phyloP scores from a whole-genome alignment of 441 rosid species.

The Euphorbia schlechtendalii region DNA sequence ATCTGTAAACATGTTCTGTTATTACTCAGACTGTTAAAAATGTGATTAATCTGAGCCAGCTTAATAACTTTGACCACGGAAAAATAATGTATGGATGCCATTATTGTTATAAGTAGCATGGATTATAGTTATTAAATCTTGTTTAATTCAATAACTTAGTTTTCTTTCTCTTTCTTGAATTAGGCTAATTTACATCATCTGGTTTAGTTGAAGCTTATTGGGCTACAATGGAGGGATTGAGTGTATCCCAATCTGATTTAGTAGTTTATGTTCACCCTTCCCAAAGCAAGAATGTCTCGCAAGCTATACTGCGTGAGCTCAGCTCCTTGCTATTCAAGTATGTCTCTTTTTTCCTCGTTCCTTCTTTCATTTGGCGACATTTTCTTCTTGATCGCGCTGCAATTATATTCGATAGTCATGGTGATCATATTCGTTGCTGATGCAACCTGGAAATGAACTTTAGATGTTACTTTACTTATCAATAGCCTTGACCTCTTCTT shows the following conservation, averaged over 20 bases:
- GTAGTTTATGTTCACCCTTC: slow-evolving; percentile 62
- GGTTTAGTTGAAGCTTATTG: background rate
- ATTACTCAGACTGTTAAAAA: too few species aligned
- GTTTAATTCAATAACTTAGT: too few species aligned
- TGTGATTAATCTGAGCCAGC: too few species aligned
- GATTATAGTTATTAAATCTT: too few species aligned
- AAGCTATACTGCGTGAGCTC: slow-evolving; percentile 68
- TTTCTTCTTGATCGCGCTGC: background rate
- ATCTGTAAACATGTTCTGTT: too few species aligned
- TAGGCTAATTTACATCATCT: background rate
- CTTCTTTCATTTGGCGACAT: background rate
- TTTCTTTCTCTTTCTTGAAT: too few species aligned
- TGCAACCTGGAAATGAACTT: background rate
- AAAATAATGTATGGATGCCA: too few species aligned
- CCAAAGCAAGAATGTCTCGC: slow-evolving; percentile 38
- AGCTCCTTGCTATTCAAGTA: slow-evolving; percentile 78
- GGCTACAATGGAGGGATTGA: slow-evolving; percentile 68
- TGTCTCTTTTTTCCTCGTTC: slow-evolving; percentile 20
- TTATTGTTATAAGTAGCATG: too few species aligned
- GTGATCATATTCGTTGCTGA: background rate
- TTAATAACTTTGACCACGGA: too few species aligned
- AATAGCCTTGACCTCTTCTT: background rate
- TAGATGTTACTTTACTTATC: background rate
- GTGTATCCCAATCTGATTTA: slow-evolving; percentile 48
- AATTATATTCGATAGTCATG: background rate